Conservation (phyloP, 345 rosid species). For the Streptanthus diversifolius region DNA sequence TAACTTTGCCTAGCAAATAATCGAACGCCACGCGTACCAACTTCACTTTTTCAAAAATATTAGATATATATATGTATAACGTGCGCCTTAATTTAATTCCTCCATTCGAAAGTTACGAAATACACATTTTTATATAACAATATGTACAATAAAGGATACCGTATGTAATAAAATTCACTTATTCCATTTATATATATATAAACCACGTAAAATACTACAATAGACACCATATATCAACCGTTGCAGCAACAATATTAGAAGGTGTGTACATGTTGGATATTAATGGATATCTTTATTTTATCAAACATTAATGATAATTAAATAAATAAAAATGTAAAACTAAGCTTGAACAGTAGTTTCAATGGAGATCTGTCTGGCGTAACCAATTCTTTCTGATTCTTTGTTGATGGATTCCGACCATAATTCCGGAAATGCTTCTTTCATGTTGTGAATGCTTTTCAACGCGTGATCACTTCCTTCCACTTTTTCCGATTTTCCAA, state of each 20-base stretch:
- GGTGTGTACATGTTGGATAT: not conserved
- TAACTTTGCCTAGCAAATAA: not conserved
- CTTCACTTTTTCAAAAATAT: not conserved
- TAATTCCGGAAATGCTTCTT: slow-evolving; percentile 71
- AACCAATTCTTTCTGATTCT: slow-evolving; percentile 38
- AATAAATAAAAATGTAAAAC: not conserved
- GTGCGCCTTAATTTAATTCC: slow-evolving; percentile 1
- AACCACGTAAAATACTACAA: not conserved
- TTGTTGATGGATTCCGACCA: slow-evolving; percentile 46
- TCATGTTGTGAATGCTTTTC: slow-evolving; percentile 76
- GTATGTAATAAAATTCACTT: not conserved
- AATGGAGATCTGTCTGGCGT: slow-evolving; percentile 41
- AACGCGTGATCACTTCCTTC: slow-evolving; percentile 74
- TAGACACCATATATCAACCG: not conserved
- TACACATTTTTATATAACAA: not conserved
- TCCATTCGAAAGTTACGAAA: not conserved
- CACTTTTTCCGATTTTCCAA: slow-evolving; percentile 58
- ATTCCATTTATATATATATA: no score
- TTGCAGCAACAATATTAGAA: not conserved
- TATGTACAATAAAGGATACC: not conserved
- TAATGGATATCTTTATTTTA: not conserved
- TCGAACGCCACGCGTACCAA: slow-evolving; percentile 14
- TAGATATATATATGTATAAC: not conserved
- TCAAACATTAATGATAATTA: not conserved
- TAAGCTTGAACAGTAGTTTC: slow-evolving; percentile 59